phyloP scores from a whole-genome alignment of 164 flowering plant genomes.

The Piper longum region DNA sequence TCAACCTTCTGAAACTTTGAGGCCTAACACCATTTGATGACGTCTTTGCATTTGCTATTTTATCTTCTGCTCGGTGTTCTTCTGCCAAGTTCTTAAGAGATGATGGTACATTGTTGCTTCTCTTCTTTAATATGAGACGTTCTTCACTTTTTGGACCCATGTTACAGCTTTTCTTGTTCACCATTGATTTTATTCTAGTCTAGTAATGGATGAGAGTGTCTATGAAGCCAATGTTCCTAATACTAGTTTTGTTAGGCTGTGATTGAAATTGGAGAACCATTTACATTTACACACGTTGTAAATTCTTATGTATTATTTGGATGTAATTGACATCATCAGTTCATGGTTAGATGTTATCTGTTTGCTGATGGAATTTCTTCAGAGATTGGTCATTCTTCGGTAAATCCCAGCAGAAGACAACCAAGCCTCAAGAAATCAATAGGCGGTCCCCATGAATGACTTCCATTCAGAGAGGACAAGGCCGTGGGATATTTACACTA shows the following conservation, averaged over 20 bases:
- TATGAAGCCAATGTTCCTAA: too few relatives aligned
- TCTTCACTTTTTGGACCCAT: background rate
- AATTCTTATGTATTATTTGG: too few relatives aligned
- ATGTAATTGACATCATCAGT: too few relatives aligned
- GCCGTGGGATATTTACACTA: constrained; percentile 42
- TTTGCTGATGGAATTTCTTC: too few relatives aligned
- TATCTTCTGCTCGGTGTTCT: background rate
- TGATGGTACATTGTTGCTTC: background rate
- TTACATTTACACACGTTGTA: too few relatives aligned
- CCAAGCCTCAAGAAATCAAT: background rate
- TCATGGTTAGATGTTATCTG: too few relatives aligned
- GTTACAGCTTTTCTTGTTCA: background rate
- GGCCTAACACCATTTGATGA: background rate
- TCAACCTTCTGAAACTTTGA: background rate
- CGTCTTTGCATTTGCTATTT: constrained; percentile 2
- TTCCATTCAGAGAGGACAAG: constrained; percentile 38
- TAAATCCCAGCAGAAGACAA: too few relatives aligned
- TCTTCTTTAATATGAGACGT: background rate
- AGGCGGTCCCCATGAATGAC: constrained; percentile 20
- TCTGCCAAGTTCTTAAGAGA: background rate
- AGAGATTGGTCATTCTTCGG: too few relatives aligned
- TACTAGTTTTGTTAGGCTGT: too few relatives aligned
- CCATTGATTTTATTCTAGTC: background rate
- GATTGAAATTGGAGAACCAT: too few relatives aligned
- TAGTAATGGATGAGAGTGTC: background rate